Conservation (phyloP, 768 basidiomycete genomes). For the Rubroboletus satanas region DNA sequence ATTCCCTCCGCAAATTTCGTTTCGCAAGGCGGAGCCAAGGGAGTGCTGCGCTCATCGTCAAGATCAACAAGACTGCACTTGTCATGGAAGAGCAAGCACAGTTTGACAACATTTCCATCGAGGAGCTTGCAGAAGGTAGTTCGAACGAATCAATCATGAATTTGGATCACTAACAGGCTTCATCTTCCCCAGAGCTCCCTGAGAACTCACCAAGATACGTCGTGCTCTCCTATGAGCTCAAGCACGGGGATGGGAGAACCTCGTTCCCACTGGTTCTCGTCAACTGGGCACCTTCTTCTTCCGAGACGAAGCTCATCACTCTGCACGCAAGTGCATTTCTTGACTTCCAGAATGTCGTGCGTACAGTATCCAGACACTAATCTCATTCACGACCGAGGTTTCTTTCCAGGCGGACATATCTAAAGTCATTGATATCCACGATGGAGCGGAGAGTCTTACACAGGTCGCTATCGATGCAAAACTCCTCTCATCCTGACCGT, state of each 20-base stretch:
- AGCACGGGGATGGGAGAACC: slow-evolving; percentile 75
- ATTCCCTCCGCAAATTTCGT: slow-evolving; percentile 79
- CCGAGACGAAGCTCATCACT: slow-evolving; percentile 72
- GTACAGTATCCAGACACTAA: slow-evolving; percentile 22
- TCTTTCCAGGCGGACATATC: slow-evolving; percentile 61
- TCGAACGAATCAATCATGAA: not conserved
- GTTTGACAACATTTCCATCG: slow-evolving; percentile 70
- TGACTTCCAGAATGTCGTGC: slow-evolving; percentile 74
- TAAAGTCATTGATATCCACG: slow-evolving; percentile 78
- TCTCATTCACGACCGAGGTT: not conserved
- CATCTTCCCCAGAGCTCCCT: slow-evolving; percentile 61
- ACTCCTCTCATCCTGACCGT: slow-evolving; percentile 32
- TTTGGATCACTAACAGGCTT: not conserved
- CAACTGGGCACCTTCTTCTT: slow-evolving; percentile 81
- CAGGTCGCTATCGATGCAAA: slow-evolving; percentile 65
- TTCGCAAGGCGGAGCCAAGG: slow-evolving; percentile 62
- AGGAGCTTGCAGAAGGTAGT: slow-evolving; percentile 84
- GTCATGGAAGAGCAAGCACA: slow-evolving; percentile 82
- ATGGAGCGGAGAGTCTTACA: slow-evolving; percentile 79
- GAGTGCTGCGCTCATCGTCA: slow-evolving; percentile 78
- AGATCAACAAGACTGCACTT: slow-evolving; percentile 82
- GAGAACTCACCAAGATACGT: slow-evolving; percentile 86
- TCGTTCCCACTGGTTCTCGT: slow-evolving; percentile 83
- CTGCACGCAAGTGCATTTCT: slow-evolving; percentile 80
- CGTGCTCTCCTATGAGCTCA: slow-evolving; percentile 76